Percentiles rank a stretch among this genome's conserved stretches.
These are phyloP conservation scores for Apiotrichum gracile DNA, from an alignment of 1,284 basidiomycete species.

Conservation along the genomic window DNA sequence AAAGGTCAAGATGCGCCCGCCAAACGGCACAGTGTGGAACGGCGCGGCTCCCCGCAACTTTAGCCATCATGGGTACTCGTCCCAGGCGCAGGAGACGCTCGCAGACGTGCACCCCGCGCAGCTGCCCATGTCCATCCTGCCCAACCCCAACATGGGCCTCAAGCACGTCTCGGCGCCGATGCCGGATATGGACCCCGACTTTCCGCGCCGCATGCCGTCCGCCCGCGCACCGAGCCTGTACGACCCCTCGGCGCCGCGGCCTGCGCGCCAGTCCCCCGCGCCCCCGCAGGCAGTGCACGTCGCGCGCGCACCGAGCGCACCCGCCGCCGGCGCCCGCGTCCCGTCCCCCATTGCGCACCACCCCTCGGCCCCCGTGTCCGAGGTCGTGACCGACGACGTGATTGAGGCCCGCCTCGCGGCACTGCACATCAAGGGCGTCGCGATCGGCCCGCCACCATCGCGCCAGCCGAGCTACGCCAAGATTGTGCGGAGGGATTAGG, in stretches of 20 bases:
- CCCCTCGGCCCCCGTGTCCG: neutral
- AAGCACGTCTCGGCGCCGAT: neutral
- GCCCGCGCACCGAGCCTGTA: constrained; percentile 23
- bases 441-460: constrained; percentile 20
- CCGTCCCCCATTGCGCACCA: too few species aligned
- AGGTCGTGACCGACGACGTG: constrained; percentile 19
- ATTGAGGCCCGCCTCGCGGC: constrained; percentile 39
- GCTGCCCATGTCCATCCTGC: constrained; percentile 6
- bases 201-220: constrained; percentile 28
- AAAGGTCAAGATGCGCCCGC: constrained; percentile 25
- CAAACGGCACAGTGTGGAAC: constrained; percentile 30
- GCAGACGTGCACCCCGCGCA: neutral
- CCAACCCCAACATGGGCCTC: constrained; percentile 6
- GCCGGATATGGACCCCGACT: constrained; percentile 29
- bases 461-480: constrained; percentile 38
- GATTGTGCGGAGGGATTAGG: constrained; percentile 37
- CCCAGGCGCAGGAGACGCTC: neutral
- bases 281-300: neutral
- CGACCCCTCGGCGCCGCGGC: constrained; percentile 29
- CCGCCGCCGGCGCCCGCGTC: neutral
- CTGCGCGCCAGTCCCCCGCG: constrained; percentile 4
- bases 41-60: constrained; percentile 14
- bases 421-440: constrained; percentile 32
- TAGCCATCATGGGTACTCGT: neutral
- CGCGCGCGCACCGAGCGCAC: neutral